These are phyloP conservation scores for Psidium guajava DNA, from an alignment of 345 rosid genomes.

Conservation along the genomic window DNA sequence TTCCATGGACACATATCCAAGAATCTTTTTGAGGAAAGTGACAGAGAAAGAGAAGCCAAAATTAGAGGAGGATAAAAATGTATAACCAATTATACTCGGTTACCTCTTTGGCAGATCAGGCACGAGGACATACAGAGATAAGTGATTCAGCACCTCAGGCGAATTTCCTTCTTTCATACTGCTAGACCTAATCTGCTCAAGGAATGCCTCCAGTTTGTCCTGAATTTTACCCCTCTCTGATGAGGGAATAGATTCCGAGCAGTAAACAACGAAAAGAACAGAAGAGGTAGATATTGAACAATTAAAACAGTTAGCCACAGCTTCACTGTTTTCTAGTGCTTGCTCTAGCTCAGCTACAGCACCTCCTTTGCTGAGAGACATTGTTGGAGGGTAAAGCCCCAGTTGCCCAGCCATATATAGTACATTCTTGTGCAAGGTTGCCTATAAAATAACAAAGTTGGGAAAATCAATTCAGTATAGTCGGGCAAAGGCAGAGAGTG, in stretches of 20 bases:
- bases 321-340: slow-evolving; percentile 85
- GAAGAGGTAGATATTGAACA: slow-evolving; percentile 70
- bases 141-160: slow-evolving; percentile 32
- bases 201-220: slow-evolving; percentile 43
- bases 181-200: slow-evolving; percentile 31
- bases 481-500: background rate
- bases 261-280: slow-evolving; percentile 55
- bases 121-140: slow-evolving; percentile 57
- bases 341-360: slow-evolving; percentile 59
- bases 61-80: background rate
- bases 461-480: background rate
- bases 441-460: slow-evolving; percentile 28
- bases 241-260: slow-evolving; percentile 39
- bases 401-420: slow-evolving; percentile 96
- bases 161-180: slow-evolving; percentile 4
- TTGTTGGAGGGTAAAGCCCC: slow-evolving; percentile 89
- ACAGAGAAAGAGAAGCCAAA: background rate
- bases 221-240: slow-evolving; percentile 49
- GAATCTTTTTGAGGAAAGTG: background rate
- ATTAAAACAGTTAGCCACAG: slow-evolving; percentile 64
- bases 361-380: slow-evolving; percentile 56
- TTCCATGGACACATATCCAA: background rate
- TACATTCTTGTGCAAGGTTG: slow-evolving; percentile 74
- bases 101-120: slow-evolving; percentile 97
- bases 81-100: background rate